phyloP scores from a whole-genome alignment of 225 moss, liverwort and hornwort genomes.

The Bryum argenteum region DNA sequence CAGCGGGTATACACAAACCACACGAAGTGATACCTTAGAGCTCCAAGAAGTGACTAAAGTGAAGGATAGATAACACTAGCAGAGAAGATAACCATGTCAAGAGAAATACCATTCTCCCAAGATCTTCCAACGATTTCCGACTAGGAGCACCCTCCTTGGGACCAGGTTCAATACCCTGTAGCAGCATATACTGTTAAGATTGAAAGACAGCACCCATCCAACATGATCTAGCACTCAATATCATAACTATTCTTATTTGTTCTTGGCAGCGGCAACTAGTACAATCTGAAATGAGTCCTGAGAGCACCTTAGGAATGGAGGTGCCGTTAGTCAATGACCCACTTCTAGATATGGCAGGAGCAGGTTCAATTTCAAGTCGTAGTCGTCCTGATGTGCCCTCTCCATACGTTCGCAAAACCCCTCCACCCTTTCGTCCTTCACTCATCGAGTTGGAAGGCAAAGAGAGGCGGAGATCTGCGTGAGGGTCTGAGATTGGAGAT shows the following conservation, averaged over 20 bases:
- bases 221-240: neutral
- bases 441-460: slow-evolving; percentile 49
- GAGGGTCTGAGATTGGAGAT: slow-evolving; percentile 55
- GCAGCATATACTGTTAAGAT: neutral
- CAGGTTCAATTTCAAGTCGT: slow-evolving; percentile 49
- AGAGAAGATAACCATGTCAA: neutral
- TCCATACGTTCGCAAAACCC: slow-evolving; percentile 54
- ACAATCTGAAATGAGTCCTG: neutral
- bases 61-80: neutral
- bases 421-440: slow-evolving; percentile 43
- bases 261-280: neutral
- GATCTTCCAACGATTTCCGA: slow-evolving; percentile 59
- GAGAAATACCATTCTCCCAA: slow-evolving; percentile 53
- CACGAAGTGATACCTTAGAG: neutral
- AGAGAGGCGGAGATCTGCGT: slow-evolving; percentile 47
- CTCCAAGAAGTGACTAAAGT: neutral
- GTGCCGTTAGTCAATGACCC: slow-evolving; percentile 55
- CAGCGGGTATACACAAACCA: neutral
- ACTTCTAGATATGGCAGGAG: slow-evolving; percentile 57
- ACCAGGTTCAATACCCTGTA: slow-evolving; percentile 52
- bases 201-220: neutral
- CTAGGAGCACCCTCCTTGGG: slow-evolving; percentile 50
- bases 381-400: slow-evolving; percentile 46
- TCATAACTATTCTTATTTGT: neutral
- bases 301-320: slow-evolving; percentile 41